Evolutionary conservation across 306 rosid genomes (phyloP).

Genomic region (Cicer bijugum): DNA sequence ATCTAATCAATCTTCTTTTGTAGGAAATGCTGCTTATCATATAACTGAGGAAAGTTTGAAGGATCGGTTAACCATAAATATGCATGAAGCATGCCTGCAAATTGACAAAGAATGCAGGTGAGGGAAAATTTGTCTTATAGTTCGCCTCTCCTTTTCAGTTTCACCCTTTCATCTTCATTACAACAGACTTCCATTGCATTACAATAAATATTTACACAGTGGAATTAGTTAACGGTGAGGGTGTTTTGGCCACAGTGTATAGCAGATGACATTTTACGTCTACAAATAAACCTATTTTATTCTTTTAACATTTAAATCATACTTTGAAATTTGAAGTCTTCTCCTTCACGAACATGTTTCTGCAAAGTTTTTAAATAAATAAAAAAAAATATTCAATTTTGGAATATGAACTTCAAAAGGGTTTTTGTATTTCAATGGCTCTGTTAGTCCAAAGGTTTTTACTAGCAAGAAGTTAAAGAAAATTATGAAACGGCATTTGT

Average conservation of each 20-base stretch:
- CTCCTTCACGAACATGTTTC: slow-evolving; percentile 11
- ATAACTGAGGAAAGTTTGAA: slow-evolving; percentile 75
- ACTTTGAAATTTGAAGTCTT: neutral
- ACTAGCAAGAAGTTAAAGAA: no score
- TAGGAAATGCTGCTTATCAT: slow-evolving; percentile 55
- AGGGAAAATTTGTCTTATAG: slow-evolving; percentile 2
- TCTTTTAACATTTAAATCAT: neutral
- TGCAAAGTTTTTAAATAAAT: slow-evolving; percentile 14
- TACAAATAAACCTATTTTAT: neutral
- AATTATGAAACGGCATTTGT: no score
- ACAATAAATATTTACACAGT: neutral
- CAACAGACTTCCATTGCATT: slow-evolving; percentile 2
- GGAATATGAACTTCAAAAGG: neutral
- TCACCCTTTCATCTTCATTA: slow-evolving; percentile 22
- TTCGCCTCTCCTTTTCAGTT: neutral
- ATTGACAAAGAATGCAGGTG: slow-evolving; percentile 78
- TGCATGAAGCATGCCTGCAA: slow-evolving; percentile 72
- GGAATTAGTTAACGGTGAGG: neutral
- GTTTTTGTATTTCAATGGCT: neutral
- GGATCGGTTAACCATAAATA: slow-evolving; percentile 69
- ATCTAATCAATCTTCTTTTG: slow-evolving; percentile 23
- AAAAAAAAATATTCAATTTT: neutral
- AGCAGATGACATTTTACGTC: slow-evolving; percentile 23
- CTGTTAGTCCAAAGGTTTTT: no score
- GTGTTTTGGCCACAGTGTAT: neutral